Base-by-base conservation (phyloP, 139 green algal genomes). In the Raphidocelis subcapitata region DNA sequence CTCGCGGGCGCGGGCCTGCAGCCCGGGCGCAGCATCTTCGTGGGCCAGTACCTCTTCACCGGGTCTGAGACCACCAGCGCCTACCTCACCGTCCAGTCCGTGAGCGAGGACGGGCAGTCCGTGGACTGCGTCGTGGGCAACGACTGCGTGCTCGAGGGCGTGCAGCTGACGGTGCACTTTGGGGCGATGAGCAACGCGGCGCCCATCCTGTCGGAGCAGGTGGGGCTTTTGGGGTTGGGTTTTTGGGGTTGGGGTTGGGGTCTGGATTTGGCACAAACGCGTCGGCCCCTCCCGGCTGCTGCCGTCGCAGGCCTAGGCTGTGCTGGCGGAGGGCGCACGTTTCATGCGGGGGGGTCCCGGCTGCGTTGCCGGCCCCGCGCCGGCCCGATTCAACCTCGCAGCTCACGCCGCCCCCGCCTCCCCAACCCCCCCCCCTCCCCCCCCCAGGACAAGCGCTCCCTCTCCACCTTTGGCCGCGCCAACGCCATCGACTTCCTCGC, bases 21-120 rank as follows among this genome's bases (percentile, higher is more conserved):
- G 44, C 78, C 82, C 37, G 91, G 91, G n/a, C 68, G 82, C 61
- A 65, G 68, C 35, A 63, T 95, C 24, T 93, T 96, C 62, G 78
- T 98, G 23, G 93, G 91, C 3, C 82, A 88, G 46, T 96, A 92
- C 71, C 84, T 95, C 23, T 83, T 83, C 37, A 94, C 82, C 18
- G 91, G 85, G 54, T 71, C 60, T n/a, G 86, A 91, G 60, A 87
- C 81, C 29, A 84, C 77, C 20, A 87, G 81, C 1, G 85, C 81
- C 0, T 90, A 89, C 76, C 79, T 94, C 10, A 90, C 82, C 10
- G 86, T 94, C 60, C 73, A 88, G 62, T 57, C 81, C 72, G 76
- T 90, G 35, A 29, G 72, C 0, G 59, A 14, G 24, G 61, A 36
- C 10, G 74, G 74, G 33, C 57, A 79, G 23, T 75, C 73, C 32